phyloP scores from a whole-genome alignment of 441 rosid genomes.

The Viola pubescens region DNA sequence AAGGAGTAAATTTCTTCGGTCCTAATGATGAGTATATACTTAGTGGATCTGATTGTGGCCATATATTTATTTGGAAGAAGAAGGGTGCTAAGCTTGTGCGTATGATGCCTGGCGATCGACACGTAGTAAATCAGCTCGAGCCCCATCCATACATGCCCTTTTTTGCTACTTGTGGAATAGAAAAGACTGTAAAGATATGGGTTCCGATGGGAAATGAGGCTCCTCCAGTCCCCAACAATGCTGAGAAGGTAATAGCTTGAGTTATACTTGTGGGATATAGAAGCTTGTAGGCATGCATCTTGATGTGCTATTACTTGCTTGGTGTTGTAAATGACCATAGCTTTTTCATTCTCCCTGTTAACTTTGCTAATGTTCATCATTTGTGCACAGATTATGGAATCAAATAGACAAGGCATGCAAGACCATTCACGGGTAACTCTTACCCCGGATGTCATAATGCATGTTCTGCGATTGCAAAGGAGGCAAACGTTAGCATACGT shows the following conservation, averaged over 20 bases:
- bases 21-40: slow-evolving; percentile 60
- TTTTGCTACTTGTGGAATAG: slow-evolving; percentile 62
- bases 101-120: slow-evolving; percentile 47
- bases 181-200: slow-evolving; percentile 61
- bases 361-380: slow-evolving; percentile 3
- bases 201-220: slow-evolving; percentile 32
- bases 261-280: not conserved
- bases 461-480: slow-evolving; percentile 52
- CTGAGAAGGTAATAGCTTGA: slow-evolving; percentile 36
- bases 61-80: slow-evolving; percentile 70
- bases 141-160: slow-evolving; percentile 54
- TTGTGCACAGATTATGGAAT: slow-evolving; percentile 47
- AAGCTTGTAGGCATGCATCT: not conserved
- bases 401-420: slow-evolving; percentile 47
- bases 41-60: slow-evolving; percentile 80
- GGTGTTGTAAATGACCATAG: not conserved
- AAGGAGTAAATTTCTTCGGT: slow-evolving; percentile 73
- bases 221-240: slow-evolving; percentile 37
- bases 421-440: slow-evolving; percentile 39
- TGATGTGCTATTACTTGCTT: not conserved
- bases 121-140: slow-evolving; percentile 59
- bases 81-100: slow-evolving; percentile 52
- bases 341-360: not conserved
- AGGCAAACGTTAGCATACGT: slow-evolving; percentile 41
- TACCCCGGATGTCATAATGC: slow-evolving; percentile 61